Evolutionary conservation across 164 flowering plant genomes (phyloP).

Genomic region (Magnolia changhungtana): DNA sequence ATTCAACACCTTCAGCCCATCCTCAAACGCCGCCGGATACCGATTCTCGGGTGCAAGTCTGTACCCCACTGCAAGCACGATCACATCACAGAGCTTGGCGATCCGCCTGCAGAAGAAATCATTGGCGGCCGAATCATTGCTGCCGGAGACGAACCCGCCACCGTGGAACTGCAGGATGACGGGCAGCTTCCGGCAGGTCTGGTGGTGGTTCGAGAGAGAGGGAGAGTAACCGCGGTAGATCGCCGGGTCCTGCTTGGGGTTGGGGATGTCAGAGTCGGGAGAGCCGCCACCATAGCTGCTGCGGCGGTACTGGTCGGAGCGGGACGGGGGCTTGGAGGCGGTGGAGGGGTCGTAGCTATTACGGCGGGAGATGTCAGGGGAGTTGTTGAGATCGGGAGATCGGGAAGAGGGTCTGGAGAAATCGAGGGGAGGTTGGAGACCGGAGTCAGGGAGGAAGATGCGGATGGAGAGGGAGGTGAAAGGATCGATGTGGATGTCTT

Average conservation of each 20-base stretch:
- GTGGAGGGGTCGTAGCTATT: constrained; percentile 37
- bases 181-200: constrained; percentile 43
- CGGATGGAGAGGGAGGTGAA: constrained; percentile 53
- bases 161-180: constrained; percentile 80
- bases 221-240: constrained; percentile 14
- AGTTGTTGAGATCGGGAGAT: constrained; percentile 28
- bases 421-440: constrained; percentile 19
- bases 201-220: not conserved
- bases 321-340: constrained; percentile 4
- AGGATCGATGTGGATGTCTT: constrained; percentile 84
- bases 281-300: constrained; percentile 21
- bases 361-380: constrained; percentile 28
- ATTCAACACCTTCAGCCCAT: constrained; percentile 76
- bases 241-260: constrained; percentile 29
- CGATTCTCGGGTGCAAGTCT: constrained; percentile 77
- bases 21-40: constrained; percentile 82
- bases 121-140: constrained; percentile 64
- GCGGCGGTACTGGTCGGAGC: constrained; percentile 14
- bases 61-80: constrained; percentile 81
- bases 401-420: constrained; percentile 25
- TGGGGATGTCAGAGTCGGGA: constrained; percentile 14
- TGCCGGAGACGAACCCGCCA: constrained; percentile 79
- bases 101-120: constrained; percentile 73
- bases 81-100: constrained; percentile 71
- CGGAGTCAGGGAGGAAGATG: constrained; percentile 60